These are phyloP conservation scores for Penicillium brasilianum DNA, from an alignment of 2,329 filamentous ascomycete genomes.

Conservation along the genomic window DNA sequence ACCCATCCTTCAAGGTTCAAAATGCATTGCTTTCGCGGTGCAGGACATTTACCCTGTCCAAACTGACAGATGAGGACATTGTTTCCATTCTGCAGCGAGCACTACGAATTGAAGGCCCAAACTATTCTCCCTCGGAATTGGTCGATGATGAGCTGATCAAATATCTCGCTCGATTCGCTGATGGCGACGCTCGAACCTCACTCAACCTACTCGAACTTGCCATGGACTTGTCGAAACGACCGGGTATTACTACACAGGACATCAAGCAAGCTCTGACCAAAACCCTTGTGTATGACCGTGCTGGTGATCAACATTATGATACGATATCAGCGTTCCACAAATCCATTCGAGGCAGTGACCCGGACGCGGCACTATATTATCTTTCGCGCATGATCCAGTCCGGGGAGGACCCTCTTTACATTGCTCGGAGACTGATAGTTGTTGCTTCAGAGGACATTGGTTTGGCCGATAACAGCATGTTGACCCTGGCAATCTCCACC, in stretches of 20 bases:
- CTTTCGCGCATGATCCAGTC: slow-evolving; percentile 94
- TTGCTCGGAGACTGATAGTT: slow-evolving; percentile 90
- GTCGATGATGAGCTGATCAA: slow-evolving; percentile 76
- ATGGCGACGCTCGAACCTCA: slow-evolving; percentile 90
- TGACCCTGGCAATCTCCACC: slow-evolving; percentile 81
- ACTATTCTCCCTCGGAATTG: slow-evolving; percentile 57
- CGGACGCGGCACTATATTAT: slow-evolving; percentile 92
- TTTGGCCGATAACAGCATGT: slow-evolving; percentile 81
- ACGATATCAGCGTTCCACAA: slow-evolving; percentile 98
- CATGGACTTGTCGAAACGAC: slow-evolving; percentile 71
- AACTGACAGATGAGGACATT: slow-evolving; percentile 75
- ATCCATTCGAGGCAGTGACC: slow-evolving; percentile 82
- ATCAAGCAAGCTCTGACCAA: slow-evolving; percentile 86
- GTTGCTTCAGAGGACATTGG: slow-evolving; percentile 95
- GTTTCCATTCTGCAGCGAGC: slow-evolving; percentile 77
- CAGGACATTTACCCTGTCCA: slow-evolving; percentile 83
- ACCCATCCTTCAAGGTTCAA: slow-evolving; percentile 92
- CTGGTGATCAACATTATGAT: slow-evolving; percentile 96
- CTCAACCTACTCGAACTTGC: slow-evolving; percentile 91
- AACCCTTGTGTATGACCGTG: slow-evolving; percentile 92
- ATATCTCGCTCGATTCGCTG: slow-evolving; percentile 84
- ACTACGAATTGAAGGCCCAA: slow-evolving; percentile 64
- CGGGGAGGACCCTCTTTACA: slow-evolving; percentile 89
- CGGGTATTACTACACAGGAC: slow-evolving; percentile 71
- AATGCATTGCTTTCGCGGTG: slow-evolving; percentile 86